These are phyloP conservation scores for Neonothopanus nambi DNA, from an alignment of 1,284 basidiomycete species.

Conservation along the genomic window DNA sequence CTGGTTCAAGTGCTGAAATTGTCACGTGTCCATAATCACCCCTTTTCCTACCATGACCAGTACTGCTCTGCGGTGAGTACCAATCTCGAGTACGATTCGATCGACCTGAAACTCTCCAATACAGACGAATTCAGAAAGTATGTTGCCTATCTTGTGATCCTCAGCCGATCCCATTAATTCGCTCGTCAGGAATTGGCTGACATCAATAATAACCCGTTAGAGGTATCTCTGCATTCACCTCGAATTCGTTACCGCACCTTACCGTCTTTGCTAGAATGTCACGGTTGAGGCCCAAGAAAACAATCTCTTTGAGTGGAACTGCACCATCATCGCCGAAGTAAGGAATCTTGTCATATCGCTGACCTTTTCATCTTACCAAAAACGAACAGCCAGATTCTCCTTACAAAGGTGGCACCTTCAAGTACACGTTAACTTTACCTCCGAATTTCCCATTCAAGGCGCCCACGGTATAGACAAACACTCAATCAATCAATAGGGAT, in stretches of 20 bases:
- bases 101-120: conserved; percentile 25
- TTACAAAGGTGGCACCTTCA: conserved; percentile 84
- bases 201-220: conserved; percentile 58
- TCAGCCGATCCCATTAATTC: conserved; percentile 12
- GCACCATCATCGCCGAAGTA: conserved; percentile 76
- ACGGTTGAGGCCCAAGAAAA: conserved; percentile 66
- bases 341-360: conserved; percentile 25
- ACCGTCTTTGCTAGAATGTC: conserved; percentile 38
- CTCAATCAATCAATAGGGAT: not conserved
- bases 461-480: conserved; percentile 57
- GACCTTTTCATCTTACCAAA: conserved; percentile 5
- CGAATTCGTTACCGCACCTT: conserved; percentile 12
- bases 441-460: conserved; percentile 89
- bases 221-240: conserved; percentile 40
- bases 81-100: not conserved
- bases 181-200: conserved; percentile 58
- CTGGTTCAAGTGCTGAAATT: too few relatives aligned
- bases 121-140: conserved; percentile 69
- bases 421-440: conserved; percentile 71
- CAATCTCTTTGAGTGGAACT: conserved; percentile 80
- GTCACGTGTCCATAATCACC: too few relatives aligned
- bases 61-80: conserved; percentile 58
- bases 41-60: conserved; percentile 31
- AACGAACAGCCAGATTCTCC: conserved; percentile 67
- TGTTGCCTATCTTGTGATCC: conserved; percentile 6